Percentiles rank a stretch among this genome's conserved stretches.
phyloP scores from a whole-genome alignment of 108 stramenopile genomes.

The Conticribra guillardii region DNA sequence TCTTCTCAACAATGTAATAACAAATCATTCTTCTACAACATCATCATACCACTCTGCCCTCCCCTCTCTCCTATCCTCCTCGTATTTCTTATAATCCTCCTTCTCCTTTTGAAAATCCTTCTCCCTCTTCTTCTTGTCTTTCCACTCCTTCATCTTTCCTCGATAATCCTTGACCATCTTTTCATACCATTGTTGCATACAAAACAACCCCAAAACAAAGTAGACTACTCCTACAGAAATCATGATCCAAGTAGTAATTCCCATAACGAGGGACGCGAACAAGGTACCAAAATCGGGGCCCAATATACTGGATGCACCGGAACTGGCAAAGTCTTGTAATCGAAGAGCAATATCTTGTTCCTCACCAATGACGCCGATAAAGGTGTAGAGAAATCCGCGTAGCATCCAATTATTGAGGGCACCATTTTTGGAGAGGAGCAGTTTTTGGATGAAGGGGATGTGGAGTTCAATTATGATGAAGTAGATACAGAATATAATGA shows the following conservation, averaged over 20 bases:
- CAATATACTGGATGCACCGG: slow-evolving; percentile 29
- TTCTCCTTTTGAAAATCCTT: slow-evolving; percentile 28
- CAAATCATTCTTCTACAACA: background rate
- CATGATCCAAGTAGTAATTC: slow-evolving; percentile 49
- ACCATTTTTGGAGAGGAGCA: slow-evolving; percentile 8
- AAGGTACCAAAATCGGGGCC: slow-evolving; percentile 41
- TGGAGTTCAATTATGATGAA: slow-evolving; percentile 69
- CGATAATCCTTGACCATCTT: slow-evolving; percentile 33
- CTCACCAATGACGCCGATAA: slow-evolving; percentile 75
- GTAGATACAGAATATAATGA: slow-evolving; percentile 63
- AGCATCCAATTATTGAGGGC: slow-evolving; percentile 43
- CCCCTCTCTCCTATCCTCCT: slow-evolving; percentile 35
- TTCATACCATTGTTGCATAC: slow-evolving; percentile 45
- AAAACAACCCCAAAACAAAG: slow-evolving; percentile 35
- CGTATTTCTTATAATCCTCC: slow-evolving; percentile 34
- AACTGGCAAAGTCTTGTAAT: slow-evolving; percentile 51
- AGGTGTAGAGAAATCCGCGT: slow-evolving; percentile 82
- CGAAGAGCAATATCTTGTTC: slow-evolving; percentile 64
- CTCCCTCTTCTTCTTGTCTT: slow-evolving; percentile 32
- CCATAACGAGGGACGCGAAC: slow-evolving; percentile 39
- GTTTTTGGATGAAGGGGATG: slow-evolving; percentile 42
- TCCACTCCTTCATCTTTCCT: slow-evolving; percentile 45
- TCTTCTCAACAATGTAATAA: too few species aligned
- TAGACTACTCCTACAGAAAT: slow-evolving; percentile 44
- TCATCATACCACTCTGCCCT: slow-evolving; percentile 55